Evolutionary conservation across 495 filamentous ascomycete species (phyloP).

Genomic region (Penicillium maclennaniae): DNA sequence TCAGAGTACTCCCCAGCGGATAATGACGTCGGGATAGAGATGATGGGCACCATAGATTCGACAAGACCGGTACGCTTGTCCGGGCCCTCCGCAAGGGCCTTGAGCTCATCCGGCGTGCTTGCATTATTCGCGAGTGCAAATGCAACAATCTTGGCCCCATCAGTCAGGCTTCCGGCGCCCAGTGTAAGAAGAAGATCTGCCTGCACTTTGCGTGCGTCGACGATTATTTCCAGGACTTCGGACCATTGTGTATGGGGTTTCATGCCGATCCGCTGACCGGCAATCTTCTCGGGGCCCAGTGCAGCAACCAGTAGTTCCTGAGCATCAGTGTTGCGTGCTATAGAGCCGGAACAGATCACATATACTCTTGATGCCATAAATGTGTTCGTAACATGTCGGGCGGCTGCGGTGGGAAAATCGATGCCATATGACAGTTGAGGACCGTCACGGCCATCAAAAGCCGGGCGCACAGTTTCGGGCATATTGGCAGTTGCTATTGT

Average conservation of each 20-base stretch:
- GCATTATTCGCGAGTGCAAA: slow-evolving; percentile 1
- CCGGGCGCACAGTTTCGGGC: background rate
- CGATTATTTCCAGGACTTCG: background rate
- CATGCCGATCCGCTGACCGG: background rate
- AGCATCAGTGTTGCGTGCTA: background rate
- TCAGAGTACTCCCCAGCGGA: slow-evolving; percentile 3
- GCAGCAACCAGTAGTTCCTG: background rate
- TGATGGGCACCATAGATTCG: slow-evolving; percentile 65
- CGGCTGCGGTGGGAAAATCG: background rate
- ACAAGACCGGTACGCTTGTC: slow-evolving; percentile 36
- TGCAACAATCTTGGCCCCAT: slow-evolving; percentile 1
- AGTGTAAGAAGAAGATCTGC: slow-evolving; percentile 2
- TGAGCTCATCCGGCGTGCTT: background rate
- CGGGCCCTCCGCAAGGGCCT: background rate
- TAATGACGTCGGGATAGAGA: slow-evolving; percentile 38
- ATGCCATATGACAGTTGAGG: background rate
- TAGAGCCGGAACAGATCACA: background rate
- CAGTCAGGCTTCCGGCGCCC: background rate
- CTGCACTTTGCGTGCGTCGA: slow-evolving; percentile 1
- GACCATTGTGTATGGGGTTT: slow-evolving; percentile 2
- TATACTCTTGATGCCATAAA: background rate
- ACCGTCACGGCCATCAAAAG: background rate
- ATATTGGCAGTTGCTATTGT: background rate
- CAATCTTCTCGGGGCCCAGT: background rate
- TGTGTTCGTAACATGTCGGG: background rate